phyloP scores from a whole-genome alignment of 306 rosid species.

The Benincasa hispida region DNA sequence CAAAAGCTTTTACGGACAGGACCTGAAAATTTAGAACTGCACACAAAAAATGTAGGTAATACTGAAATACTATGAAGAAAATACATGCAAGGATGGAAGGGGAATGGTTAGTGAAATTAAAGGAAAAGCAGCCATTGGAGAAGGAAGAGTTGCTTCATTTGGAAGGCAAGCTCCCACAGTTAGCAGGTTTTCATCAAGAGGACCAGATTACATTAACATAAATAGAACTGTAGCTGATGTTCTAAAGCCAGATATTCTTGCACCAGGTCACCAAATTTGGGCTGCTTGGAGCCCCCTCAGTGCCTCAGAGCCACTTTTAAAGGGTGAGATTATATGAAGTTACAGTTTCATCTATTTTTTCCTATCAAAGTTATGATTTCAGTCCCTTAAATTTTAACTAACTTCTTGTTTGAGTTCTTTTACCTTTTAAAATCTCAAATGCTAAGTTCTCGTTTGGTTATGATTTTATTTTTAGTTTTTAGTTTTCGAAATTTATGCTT shows the following conservation, averaged over 20 bases:
- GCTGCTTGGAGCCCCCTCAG: conserved; percentile 86
- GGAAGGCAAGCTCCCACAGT: conserved; percentile 44
- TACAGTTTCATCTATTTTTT: background rate
- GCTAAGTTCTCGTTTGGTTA: too few relatives aligned
- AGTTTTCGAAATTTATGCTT: too few relatives aligned
- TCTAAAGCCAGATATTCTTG: conserved; percentile 83
- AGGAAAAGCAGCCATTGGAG: conserved; percentile 42
- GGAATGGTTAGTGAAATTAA: conserved; percentile 29
- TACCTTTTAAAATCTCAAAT: background rate
- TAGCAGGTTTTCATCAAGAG: conserved; percentile 79
- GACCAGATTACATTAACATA: conserved; percentile 58
- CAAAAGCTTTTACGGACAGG: background rate
- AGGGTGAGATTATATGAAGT: conserved; percentile 19
- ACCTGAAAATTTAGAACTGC: background rate
- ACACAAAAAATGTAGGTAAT: conserved; percentile 26
- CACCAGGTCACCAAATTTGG: conserved; percentile 93
- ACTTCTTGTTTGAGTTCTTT: background rate
- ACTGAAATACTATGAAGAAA: conserved; percentile 37
- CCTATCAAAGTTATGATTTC: background rate
- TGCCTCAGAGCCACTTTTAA: conserved; percentile 37
- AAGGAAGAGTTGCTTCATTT: conserved; percentile 67
- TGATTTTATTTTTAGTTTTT: too few relatives aligned
- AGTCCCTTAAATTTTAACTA: background rate
- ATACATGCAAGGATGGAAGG: conserved; percentile 35
- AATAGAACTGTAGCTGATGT: conserved; percentile 38